Base-by-base conservation (phyloP, 2,329 filamentous ascomycete genomes). In the Epichloe typhina region DNA sequence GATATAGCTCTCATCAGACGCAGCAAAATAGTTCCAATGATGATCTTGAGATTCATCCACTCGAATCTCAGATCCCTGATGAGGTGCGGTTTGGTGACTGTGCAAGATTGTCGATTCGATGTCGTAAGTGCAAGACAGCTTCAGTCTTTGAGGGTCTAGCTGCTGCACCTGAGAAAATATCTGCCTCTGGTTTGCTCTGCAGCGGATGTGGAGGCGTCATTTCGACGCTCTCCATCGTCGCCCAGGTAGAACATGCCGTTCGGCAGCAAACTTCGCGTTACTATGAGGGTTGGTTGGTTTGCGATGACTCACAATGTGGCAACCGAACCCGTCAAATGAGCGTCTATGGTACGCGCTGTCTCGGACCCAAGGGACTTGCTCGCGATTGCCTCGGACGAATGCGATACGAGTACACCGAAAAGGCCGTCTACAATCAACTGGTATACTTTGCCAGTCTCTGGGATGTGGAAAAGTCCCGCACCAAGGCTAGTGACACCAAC, bases 51-150 rank as follows among this genome's bases (percentile, higher is more conserved):
- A 88, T 98, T 56, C 86, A 90, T 62, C 90, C 91, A 0, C 79
- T 98, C 2, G 93, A 98, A 67, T 93, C 87, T 5, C 93, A 96
- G 63, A 88, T 97, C 54, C 88, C 91, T 1, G 93, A 98, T 63
- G 82, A 85, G 31, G 79, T 95, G 47, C 88, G 93, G 52, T 98
- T 96, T 69, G 81, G 84, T 58, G 82, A 90, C 61, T 89, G 89
- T 59, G 73, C 79, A 15, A 82, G 88, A 13, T 75, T 98, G 5
- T 75, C 75, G 11, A 77, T 98, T 45, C 83, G 84, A 51, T 98
- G 93, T 70, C 80, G 89, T 55, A 75, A 75, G 54, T 98, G 93
- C 76, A 87, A 86, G 61, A 71, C 78, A 41, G 72, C 74, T 1
- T 83, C 83, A 15, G 67, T 76, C 0, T 98, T 93, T 64, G 84